A percentile compares a stretch with the other conserved stretches of the same genome.
Evolutionary conservation across 441 rosid species (phyloP).

Genomic region (Isatis lusitanica): DNA sequence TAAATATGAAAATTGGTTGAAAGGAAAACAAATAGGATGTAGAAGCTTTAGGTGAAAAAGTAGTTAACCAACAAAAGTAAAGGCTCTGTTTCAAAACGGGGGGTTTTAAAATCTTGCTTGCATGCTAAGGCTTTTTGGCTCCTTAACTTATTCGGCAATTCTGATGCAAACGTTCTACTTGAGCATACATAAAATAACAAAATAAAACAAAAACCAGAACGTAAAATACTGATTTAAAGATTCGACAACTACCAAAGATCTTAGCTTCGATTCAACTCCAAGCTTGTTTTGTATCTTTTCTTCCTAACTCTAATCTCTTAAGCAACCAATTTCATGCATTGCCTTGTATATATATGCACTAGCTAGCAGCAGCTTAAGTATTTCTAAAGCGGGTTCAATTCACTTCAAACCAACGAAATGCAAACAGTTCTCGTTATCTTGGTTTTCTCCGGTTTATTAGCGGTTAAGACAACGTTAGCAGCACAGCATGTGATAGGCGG

Average conservation of each 20-base stretch:
- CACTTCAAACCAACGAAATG: constrained; percentile 27
- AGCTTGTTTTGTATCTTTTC: constrained; percentile 40
- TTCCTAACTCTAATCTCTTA: constrained; percentile 11
- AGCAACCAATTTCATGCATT: constrained; percentile 24
- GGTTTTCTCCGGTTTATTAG: constrained; percentile 39
- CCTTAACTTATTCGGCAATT: constrained; percentile 24
- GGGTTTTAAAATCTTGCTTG: not conserved
- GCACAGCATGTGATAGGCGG: constrained; percentile 74
- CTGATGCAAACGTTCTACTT: constrained; percentile 17
- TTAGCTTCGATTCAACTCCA: constrained; percentile 70
- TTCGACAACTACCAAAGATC: constrained; percentile 33
- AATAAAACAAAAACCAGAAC: not conserved
- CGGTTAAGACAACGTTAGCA: constrained; percentile 43
- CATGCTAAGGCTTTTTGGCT: not conserved
- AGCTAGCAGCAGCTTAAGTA: constrained; percentile 17
- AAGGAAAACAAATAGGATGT: not conserved
- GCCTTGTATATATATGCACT: constrained; percentile 5
- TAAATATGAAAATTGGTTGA: not conserved
- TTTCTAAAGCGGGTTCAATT: not conserved
- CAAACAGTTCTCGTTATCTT: constrained; percentile 35
- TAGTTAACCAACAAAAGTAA: not conserved
- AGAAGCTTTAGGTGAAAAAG: constrained; percentile 11
- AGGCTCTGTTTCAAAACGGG: not conserved
- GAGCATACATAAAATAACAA: not conserved
- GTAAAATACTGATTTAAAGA: constrained; percentile 12